Evolutionary conservation across 2,329 filamentous ascomycete species (phyloP).

Genomic region (Zasmidium citrigriseum): DNA sequence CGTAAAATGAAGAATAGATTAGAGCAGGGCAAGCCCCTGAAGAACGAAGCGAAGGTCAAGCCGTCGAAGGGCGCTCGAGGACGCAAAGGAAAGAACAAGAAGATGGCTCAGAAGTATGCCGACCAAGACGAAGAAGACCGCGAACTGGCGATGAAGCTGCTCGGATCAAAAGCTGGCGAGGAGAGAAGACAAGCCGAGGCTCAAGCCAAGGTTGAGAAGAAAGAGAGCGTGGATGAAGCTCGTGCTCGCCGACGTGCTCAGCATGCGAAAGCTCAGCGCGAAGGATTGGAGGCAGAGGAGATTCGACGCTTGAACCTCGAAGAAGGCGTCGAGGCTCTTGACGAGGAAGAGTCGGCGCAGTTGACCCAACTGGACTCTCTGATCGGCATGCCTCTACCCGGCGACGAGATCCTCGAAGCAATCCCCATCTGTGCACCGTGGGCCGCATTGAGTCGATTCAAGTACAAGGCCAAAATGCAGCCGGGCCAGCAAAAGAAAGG

Average conservation of each 20-base stretch:
- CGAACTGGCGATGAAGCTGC: conserved; percentile 75
- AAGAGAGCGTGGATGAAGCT: conserved; percentile 64
- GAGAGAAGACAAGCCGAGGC: conserved; percentile 68
- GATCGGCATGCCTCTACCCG: conserved; percentile 73
- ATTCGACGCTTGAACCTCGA: conserved; percentile 60
- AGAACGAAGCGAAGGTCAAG: conserved; percentile 17
- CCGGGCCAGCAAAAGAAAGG: conserved; percentile 89
- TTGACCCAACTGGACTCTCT: conserved; percentile 67
- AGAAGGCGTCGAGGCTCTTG: conserved; percentile 48
- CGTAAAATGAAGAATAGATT: conserved; percentile 12
- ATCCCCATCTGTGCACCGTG: conserved; percentile 65
- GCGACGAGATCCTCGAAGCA: conserved; percentile 76
- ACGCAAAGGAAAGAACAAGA: conserved; percentile 81
- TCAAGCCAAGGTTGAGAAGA: conserved; percentile 60
- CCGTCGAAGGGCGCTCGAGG: conserved; percentile 55
- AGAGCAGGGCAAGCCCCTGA: conserved; percentile 20
- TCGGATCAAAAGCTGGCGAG: conserved; percentile 72
- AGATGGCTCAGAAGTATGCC: conserved; percentile 85
- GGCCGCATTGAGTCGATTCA: conserved; percentile 67
- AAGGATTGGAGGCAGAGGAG: conserved; percentile 77
- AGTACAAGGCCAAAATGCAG: conserved; percentile 95
- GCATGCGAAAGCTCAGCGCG: conserved; percentile 73
- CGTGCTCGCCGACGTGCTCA: conserved; percentile 75
- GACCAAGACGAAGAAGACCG: conserved; percentile 95
- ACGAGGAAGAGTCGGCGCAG: conserved; percentile 40